Percentiles rank a stretch among this genome's conserved stretches.
These are phyloP conservation scores for Rehmannia glutinosa DNA, from an alignment of 257 asterid species.

Conservation along the genomic window DNA sequence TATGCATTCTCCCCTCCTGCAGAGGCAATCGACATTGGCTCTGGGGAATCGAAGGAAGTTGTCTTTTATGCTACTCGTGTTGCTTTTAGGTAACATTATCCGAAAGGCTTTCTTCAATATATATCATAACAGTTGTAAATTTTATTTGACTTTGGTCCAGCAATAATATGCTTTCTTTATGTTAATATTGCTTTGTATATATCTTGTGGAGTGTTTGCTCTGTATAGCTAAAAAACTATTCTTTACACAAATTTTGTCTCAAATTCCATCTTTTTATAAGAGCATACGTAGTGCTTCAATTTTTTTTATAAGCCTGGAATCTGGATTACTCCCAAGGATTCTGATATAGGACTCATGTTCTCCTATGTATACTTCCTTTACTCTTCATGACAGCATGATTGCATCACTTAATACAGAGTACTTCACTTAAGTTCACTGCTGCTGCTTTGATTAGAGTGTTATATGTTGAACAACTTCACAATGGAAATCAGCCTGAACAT, in stretches of 20 bases:
- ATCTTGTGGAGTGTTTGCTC: not conserved
- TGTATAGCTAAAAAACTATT: not conserved
- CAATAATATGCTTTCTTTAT: slow-evolving; percentile 17
- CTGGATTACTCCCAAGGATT: slow-evolving; percentile 8
- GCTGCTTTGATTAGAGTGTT: not conserved
- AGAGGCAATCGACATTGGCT: slow-evolving; percentile 78
- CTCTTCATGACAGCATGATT: not conserved
- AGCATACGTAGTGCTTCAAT: not conserved
- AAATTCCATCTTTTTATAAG: not conserved
- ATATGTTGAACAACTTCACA: not conserved
- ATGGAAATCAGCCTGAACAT: not conserved
- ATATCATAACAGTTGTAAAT: not conserved
- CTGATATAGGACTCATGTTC: not conserved
- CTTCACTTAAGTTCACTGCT: not conserved
- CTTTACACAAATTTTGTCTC: not conserved
- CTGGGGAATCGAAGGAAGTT: slow-evolving; percentile 89
- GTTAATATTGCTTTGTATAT: slow-evolving; percentile 14
- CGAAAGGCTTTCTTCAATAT: not conserved
- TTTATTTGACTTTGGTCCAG: slow-evolving; percentile 1
- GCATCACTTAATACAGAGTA: not conserved
- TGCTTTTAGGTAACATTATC: slow-evolving; percentile 67
- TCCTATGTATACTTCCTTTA: not conserved
- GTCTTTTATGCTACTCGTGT: slow-evolving; percentile 85
- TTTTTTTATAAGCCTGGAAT: not conserved
- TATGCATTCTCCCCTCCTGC: slow-evolving; percentile 95